Percentiles rank a stretch among this genome's conserved stretches.
Conservation (phyloP, 768 basidiomycete genomes). For the Pleurotus giganteus region DNA sequence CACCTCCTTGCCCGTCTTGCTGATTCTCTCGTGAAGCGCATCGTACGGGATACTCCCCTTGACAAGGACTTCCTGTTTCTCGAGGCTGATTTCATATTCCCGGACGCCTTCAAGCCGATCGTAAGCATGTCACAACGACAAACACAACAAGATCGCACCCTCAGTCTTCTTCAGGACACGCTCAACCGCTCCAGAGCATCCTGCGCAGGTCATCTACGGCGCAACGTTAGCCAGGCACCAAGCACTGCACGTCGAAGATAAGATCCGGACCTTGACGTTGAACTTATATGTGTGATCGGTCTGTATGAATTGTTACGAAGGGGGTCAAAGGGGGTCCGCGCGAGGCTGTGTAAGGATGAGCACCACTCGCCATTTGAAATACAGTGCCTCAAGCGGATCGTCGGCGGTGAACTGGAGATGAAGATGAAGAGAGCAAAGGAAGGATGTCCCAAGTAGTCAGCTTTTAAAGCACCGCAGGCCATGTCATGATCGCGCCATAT, state of each 20-base stretch:
- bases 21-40: constrained; percentile 65
- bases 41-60: constrained; percentile 61
- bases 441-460: background rate
- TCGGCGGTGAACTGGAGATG: background rate
- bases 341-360: background rate
- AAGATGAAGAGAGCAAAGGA: background rate
- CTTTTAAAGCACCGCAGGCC: constrained; percentile 2
- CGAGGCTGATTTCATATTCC: constrained; percentile 60
- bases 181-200: constrained; percentile 81
- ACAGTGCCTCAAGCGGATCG: background rate
- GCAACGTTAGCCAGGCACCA: background rate
- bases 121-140: background rate
- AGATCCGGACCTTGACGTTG: constrained; percentile 67
- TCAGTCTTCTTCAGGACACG: constrained; percentile 74
- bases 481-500: constrained; percentile 16
- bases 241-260: background rate
- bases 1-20: constrained; percentile 93
- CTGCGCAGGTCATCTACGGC: constrained; percentile 78
- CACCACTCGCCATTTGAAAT: constrained; percentile 1
- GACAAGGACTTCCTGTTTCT: constrained; percentile 72
- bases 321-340: no score
- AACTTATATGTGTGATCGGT: constrained; percentile 65
- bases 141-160: constrained; percentile 29
- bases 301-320: constrained; percentile 13
- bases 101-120: constrained; percentile 45